Evolutionary conservation across 352 stramenopile species (phyloP), one percentile per base, ranked within the genome.

Genomic region (Phytopythium delawarense): DNA sequence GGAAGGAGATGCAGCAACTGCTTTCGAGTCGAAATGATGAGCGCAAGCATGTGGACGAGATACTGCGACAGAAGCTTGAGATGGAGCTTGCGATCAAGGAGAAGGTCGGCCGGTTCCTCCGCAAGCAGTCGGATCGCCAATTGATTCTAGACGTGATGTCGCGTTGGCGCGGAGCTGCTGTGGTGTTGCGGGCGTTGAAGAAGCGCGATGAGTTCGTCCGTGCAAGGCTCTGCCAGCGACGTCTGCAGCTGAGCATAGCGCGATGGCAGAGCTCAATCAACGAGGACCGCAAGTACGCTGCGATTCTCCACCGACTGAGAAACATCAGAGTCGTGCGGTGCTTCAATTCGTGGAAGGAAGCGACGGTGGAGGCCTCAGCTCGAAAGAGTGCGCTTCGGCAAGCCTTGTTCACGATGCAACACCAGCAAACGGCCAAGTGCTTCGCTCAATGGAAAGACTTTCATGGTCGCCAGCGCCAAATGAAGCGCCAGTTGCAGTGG

Each of bases 281-380:
- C 18, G 55, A 42, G 12, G 7, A 7, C 8, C 39, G 28, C 12
- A 61, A 52, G 4, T 61, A 40, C 37, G 18, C 37, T 4, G 51
- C 64, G 3, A 61, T 75, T 63, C 30, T 74, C 15, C 46, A 63
- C 25, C 59, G 70, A 16, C 76, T 87, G 72, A 67, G 62, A 15
- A 69, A 80, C 18, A 39, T 85, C 21, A 35, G 35, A 4, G 76
- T 74, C 32, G 49, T 76, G 0, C 74, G 65, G 11, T 88, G 78
- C 25, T 78, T 89, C n/a, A 71, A 76, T 50, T 79, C 74, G 21
- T 91, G 81, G 81, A 82, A 75, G 58, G 54, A 70, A 32, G 59
- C 55, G 23, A 32, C 55, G 0, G 42, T 40, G 0, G 18, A 51
- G 4, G 34, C 51, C n/a, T 74, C 70, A 21, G 34, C 64, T 16